Evolutionary conservation across 2,329 filamentous ascomycete genomes (phyloP).

Genomic region (Aaosphaeria arxii): DNA sequence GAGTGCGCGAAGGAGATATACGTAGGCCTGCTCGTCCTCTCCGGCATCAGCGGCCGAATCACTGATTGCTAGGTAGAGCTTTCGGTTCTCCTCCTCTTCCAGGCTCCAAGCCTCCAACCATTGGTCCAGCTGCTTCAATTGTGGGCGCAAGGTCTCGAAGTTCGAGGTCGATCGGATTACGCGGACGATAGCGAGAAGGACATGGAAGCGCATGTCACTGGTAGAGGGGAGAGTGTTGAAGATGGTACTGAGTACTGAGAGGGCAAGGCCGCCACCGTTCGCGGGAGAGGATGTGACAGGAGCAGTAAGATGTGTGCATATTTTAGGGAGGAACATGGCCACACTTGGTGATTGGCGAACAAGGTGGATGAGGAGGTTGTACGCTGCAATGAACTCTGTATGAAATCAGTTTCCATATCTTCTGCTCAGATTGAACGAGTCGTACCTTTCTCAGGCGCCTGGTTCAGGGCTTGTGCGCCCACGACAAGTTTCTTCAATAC

Average conservation of each 20-base stretch:
- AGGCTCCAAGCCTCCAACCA: constrained; percentile 85
- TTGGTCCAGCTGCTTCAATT: constrained; percentile 75
- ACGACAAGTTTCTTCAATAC: constrained; percentile 85
- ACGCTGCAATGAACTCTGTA: constrained; percentile 85
- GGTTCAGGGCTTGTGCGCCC: constrained; percentile 73
- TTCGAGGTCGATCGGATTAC: constrained; percentile 67
- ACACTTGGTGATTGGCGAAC: constrained; percentile 81
- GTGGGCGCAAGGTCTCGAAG: constrained; percentile 80
- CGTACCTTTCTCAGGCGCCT: constrained; percentile 79
- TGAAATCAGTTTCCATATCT: constrained; percentile 22
- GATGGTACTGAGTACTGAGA: constrained; percentile 88
- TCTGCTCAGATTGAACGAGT: constrained; percentile 4
- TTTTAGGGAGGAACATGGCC: constrained; percentile 78
- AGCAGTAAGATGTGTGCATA: constrained; percentile 82
- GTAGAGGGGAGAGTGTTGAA: constrained; percentile 86
- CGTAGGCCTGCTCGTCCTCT: constrained; percentile 72
- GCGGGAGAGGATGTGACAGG: constrained; percentile 82
- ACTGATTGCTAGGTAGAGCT: constrained; percentile 78
- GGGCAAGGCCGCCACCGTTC: constrained; percentile 80
- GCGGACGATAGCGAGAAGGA: constrained; percentile 83
- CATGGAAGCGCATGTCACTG: constrained; percentile 81
- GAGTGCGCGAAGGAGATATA: constrained; percentile 73
- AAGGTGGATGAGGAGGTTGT: constrained; percentile 95
- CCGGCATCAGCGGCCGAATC: constrained; percentile 76
- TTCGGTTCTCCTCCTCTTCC: constrained; percentile 77